phyloP scores from a whole-genome alignment of 176 grass and related monocot species.

The Cocos nucifera region DNA sequence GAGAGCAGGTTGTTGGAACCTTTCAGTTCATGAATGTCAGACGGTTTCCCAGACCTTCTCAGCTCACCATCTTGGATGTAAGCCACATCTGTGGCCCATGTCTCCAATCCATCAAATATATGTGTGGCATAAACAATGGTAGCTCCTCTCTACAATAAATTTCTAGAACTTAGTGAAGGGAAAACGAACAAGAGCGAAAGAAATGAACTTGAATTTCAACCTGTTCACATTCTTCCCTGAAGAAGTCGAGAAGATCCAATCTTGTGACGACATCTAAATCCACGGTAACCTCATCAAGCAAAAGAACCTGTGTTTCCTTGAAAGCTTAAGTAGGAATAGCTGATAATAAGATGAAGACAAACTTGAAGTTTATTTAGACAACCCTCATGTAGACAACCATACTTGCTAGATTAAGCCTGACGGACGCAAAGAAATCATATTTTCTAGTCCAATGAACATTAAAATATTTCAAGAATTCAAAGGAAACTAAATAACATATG shows the following conservation, averaged over 20 bases:
- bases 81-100: slow-evolving; percentile 67
- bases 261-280: slow-evolving; percentile 88
- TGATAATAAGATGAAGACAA: no score
- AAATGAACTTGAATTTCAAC: slow-evolving; percentile 20
- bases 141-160: slow-evolving; percentile 54
- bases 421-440: no score
- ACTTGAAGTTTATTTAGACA: no score
- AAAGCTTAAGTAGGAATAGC: slow-evolving; percentile 3
- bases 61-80: slow-evolving; percentile 89
- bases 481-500: no score
- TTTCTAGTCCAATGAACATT: no score
- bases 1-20: slow-evolving; percentile 62
- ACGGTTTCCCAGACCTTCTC: slow-evolving; percentile 45
- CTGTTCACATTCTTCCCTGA: slow-evolving; percentile 91
- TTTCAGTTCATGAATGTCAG: slow-evolving; percentile 50
- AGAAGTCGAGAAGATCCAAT: slow-evolving; percentile 95
- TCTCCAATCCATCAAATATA: slow-evolving; percentile 85
- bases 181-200: slow-evolving; percentile 3
- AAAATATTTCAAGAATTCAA: no score
- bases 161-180: background rate
- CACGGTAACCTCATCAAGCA: slow-evolving; percentile 83
- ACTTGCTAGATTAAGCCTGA: no score
- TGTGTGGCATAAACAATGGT: slow-evolving; percentile 88
- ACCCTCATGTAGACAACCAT: no score
- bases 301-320: slow-evolving; percentile 51